Evolutionary conservation across 495 filamentous ascomycete genomes (phyloP).

Genomic region (Hapsidospora chrysogenum): DNA sequence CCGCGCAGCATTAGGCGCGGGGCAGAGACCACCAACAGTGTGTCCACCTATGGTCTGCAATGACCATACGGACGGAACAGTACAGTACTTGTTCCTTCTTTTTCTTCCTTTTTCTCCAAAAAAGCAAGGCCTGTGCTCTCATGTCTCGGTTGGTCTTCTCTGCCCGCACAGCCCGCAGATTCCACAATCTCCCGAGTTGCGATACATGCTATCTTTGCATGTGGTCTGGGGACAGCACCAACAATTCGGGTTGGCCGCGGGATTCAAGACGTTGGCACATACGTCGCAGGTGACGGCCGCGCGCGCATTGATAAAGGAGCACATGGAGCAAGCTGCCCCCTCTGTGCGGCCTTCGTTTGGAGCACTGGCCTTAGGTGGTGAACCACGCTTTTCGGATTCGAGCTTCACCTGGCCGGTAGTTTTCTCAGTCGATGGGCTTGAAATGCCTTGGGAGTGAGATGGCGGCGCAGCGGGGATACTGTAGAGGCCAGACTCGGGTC

Average conservation of each 20-base stretch:
- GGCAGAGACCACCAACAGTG: too few species aligned
- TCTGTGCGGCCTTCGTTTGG: background rate
- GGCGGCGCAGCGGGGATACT: background rate
- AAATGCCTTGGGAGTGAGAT: too few species aligned
- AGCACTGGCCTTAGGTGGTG: background rate
- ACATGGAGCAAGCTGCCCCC: conserved; percentile 32
- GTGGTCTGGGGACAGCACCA: conserved; percentile 42
- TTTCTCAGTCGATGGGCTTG: too few species aligned
- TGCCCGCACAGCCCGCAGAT: conserved; percentile 50
- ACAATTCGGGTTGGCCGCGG: conserved; percentile 23
- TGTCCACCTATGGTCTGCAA: too few species aligned
- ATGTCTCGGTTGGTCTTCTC: background rate
- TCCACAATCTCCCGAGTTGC: conserved; percentile 47
- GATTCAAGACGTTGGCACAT: conserved; percentile 49
- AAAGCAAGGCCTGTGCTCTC: too few species aligned
- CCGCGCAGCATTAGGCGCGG: too few species aligned
- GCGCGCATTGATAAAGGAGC: conserved; percentile 40
- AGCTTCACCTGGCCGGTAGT: background rate
- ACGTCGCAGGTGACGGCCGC: conserved; percentile 37
- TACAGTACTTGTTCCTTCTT: too few species aligned
- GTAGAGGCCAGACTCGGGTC: background rate
- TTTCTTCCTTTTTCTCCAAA: too few species aligned
- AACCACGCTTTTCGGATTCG: background rate
- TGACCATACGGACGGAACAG: too few species aligned
- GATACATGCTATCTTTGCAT: conserved; percentile 36